Evolutionary conservation across 2,329 filamentous ascomycete species (phyloP).

Genomic region (Cladosporium sphaerospermum): DNA sequence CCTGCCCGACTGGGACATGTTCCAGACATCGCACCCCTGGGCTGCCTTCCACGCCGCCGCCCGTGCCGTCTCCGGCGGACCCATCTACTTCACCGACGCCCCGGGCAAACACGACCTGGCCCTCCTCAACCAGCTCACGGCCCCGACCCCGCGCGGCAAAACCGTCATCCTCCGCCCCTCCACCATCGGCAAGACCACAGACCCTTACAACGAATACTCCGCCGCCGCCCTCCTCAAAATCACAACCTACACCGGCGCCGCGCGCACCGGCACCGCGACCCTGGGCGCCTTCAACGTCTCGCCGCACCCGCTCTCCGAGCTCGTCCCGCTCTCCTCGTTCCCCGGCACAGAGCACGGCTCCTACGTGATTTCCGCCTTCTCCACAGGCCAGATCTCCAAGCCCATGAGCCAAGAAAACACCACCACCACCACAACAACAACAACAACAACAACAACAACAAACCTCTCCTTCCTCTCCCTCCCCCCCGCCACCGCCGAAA

Average conservation of each 20-base stretch:
- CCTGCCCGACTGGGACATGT: conserved; percentile 79
- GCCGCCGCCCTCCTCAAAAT: conserved; percentile 70
- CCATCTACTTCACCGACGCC: conserved; percentile 88
- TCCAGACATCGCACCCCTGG: conserved; percentile 62
- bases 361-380: conserved; percentile 71
- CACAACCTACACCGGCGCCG: conserved; percentile 66
- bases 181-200: conserved; percentile 63
- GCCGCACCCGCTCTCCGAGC: conserved; percentile 54
- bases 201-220: conserved; percentile 69
- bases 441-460: conserved; percentile 28
- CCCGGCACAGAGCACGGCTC: conserved; percentile 58
- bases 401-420: conserved; percentile 35
- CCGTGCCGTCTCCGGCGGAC: conserved; percentile 81
- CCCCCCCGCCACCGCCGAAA: conserved; percentile 65
- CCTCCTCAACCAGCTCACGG: conserved; percentile 76
- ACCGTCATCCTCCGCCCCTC: conserved; percentile 78
- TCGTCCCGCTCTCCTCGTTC: conserved; percentile 66
- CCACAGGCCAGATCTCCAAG: conserved; percentile 54
- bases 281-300: conserved; percentile 81
- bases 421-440: conserved; percentile 31
- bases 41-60: conserved; percentile 84
- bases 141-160: conserved; percentile 60
- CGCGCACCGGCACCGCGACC: conserved; percentile 65
- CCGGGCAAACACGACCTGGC: conserved; percentile 73
- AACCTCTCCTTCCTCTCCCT: conserved; percentile 58